Evolutionary conservation across 2,329 filamentous ascomycete species (phyloP).

Genomic region (Dothideomycetidae sp.): DNA sequence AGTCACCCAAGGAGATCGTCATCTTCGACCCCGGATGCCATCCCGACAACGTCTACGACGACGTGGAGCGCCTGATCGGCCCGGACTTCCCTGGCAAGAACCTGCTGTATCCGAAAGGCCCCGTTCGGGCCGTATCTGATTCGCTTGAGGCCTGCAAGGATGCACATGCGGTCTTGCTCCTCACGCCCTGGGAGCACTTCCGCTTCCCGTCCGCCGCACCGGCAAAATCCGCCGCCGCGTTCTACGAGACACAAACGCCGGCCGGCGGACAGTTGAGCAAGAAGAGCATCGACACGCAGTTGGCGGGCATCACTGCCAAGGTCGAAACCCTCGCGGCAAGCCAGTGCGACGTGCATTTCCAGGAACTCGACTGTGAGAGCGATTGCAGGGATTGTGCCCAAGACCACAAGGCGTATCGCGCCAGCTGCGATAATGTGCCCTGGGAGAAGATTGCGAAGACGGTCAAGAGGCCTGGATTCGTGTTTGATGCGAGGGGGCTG

Average conservation of each 20-base stretch:
- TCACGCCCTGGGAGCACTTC: constrained; percentile 21
- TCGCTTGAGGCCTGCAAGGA: constrained; percentile 21
- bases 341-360: not conserved
- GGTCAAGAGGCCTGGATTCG: constrained; percentile 22
- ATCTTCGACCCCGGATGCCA: constrained; percentile 48
- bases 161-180: constrained; percentile 22
- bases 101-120: constrained; percentile 10
- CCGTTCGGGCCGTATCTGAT: constrained; percentile 18
- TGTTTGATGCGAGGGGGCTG: constrained; percentile 26
- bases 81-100: constrained; percentile 15
- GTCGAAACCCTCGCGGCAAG: not conserved
- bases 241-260: not conserved
- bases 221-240: not conserved
- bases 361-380: not conserved
- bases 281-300: not conserved
- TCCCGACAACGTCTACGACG: constrained; percentile 21
- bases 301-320: not conserved
- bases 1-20: constrained; percentile 44
- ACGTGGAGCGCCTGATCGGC: constrained; percentile 15
- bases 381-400: not conserved
- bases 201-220: constrained; percentile 6
- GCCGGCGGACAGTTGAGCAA: not conserved
- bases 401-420: constrained; percentile 6
- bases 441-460: constrained; percentile 20
- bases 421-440: constrained; percentile 15